Conservation (phyloP, 2,329 filamentous ascomycete genomes). For the Arthrobotrys pseudoclavata region DNA sequence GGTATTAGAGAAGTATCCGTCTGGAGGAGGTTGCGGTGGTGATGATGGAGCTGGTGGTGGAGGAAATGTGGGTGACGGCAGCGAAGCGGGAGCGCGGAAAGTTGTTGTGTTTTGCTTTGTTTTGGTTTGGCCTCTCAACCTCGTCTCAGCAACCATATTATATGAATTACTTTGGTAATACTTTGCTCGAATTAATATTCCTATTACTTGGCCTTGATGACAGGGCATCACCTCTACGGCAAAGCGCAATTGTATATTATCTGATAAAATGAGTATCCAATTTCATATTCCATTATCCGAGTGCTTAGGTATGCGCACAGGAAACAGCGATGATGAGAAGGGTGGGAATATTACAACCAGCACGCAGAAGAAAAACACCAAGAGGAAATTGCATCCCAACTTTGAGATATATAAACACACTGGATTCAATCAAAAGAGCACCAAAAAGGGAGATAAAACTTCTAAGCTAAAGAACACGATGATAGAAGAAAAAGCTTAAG, state of each 20-base stretch:
- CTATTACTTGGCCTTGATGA: background rate
- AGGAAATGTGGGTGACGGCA: background rate
- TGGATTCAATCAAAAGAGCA: constrained; percentile 9
- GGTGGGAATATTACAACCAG: constrained; percentile 7
- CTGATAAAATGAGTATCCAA: no score
- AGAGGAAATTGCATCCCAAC: constrained; percentile 7
- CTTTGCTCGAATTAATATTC: background rate
- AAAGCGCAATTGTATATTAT: no score
- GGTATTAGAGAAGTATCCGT: background rate
- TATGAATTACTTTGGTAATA: background rate
- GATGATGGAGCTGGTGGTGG: constrained; percentile 9
- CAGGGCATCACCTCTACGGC: no score
- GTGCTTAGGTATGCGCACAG: background rate
- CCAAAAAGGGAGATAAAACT: constrained; percentile 20
- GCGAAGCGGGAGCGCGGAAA: constrained; percentile 32
- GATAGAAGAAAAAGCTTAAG: constrained; percentile 5
- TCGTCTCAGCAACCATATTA: background rate
- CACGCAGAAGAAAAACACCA: background rate
- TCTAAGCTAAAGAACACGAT: constrained; percentile 48
- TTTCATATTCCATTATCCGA: background rate
- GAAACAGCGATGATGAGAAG: background rate
- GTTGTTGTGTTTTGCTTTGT: constrained; percentile 53
- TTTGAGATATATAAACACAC: constrained; percentile 16
- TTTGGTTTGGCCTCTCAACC: constrained; percentile 39
- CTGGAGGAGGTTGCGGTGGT: background rate